phyloP scores from a whole-genome alignment of 1,284 basidiomycete genomes.

The Apiotrichum brassicae region DNA sequence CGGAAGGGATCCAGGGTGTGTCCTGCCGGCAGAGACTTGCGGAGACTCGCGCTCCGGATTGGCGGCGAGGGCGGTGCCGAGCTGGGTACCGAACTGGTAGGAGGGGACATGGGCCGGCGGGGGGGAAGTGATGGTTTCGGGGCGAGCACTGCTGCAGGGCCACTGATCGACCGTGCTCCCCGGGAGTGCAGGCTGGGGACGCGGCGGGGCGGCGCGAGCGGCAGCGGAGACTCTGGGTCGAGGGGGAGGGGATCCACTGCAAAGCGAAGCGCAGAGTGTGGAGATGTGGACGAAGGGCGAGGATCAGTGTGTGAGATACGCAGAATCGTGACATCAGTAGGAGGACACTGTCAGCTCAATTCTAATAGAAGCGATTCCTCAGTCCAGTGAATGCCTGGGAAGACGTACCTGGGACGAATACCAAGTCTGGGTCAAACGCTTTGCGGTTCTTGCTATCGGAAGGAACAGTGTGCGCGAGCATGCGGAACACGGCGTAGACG shows the following conservation, averaged over 20 bases:
- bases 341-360: not conserved
- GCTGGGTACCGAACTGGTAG: not conserved
- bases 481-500: slow-evolving; percentile 17
- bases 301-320: no score
- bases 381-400: no score
- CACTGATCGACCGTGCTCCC: not conserved
- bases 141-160: not conserved
- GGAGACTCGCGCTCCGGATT: not conserved
- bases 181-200: not conserved
- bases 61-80: not conserved
- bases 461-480: slow-evolving; percentile 11
- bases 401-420: slow-evolving; percentile 19
- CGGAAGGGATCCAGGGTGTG: slow-evolving; percentile 16
- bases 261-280: not conserved
- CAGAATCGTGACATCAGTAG: no score
- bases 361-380: not conserved
- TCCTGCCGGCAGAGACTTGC: slow-evolving; percentile 1
- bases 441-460: not conserved
- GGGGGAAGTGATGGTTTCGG: slow-evolving; percentile 3
- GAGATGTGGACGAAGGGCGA: no score
- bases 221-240: slow-evolving; percentile 1
- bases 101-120: not conserved
- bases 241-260: slow-evolving; percentile 19
- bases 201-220: slow-evolving; percentile 12
- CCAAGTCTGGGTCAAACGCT: slow-evolving; percentile 12